Percentiles rank a stretch among this genome's conserved stretches.
These are phyloP conservation scores for Lactarius hengduanensis DNA, from an alignment of 768 basidiomycete genomes.

Conservation along the genomic window DNA sequence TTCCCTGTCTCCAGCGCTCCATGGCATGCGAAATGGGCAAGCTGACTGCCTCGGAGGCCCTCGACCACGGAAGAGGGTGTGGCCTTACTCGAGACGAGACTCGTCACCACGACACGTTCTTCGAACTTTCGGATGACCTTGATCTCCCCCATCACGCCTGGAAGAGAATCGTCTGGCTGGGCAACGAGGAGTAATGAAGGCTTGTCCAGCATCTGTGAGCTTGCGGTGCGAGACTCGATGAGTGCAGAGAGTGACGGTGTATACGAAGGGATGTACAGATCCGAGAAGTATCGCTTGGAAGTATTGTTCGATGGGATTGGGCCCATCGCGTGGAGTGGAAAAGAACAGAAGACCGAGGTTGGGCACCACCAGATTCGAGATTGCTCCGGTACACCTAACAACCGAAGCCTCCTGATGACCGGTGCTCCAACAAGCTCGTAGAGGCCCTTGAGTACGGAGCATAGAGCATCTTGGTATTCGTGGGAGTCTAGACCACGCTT, in stretches of 20 bases:
- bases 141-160: not conserved
- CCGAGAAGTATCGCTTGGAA: slow-evolving; percentile 1
- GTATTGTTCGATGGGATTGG: slow-evolving; percentile 2
- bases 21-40: too few relatives aligned
- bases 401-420: not conserved
- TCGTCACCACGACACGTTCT: too few relatives aligned
- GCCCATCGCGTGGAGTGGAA: slow-evolving; percentile 28
- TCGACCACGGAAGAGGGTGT: too few relatives aligned
- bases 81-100: too few relatives aligned
- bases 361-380: not conserved
- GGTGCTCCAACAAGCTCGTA: slow-evolving; percentile 2
- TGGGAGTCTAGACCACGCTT: not conserved
- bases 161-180: slow-evolving; percentile 8
- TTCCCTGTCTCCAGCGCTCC: too few relatives aligned
- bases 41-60: too few relatives aligned
- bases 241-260: not conserved
- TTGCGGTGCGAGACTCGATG: not conserved
- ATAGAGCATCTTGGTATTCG: not conserved
- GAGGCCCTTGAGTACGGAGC: slow-evolving; percentile 6
- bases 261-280: slow-evolving; percentile 8
- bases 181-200: slow-evolving; percentile 11
- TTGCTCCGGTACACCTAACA: slow-evolving; percentile 9
- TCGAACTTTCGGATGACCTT: too few relatives aligned
- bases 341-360: slow-evolving; percentile 1
- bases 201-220: not conserved